Percentiles rank a stretch among this genome's conserved stretches.
Evolutionary conservation across 176 grass and related monocot genomes (phyloP).

Genomic region (Juncus inflexus): DNA sequence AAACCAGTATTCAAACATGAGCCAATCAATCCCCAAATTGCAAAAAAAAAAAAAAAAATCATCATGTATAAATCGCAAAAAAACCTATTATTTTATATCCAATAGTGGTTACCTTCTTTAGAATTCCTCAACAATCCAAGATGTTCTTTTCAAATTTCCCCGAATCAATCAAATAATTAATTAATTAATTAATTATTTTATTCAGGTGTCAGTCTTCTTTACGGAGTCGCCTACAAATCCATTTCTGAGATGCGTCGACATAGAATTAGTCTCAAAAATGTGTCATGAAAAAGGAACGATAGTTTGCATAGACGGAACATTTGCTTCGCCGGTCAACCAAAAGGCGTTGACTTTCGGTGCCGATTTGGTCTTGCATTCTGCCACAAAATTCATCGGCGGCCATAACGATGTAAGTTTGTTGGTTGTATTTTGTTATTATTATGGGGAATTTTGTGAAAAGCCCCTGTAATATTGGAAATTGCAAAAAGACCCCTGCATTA

Average conservation of each 20-base stretch:
- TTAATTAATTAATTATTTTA: slow-evolving; percentile 12
- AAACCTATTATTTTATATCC: no score
- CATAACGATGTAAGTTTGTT: slow-evolving; percentile 76
- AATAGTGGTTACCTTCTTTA: no score
- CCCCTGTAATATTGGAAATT: not conserved
- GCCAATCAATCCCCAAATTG: no score
- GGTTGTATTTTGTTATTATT: no score
- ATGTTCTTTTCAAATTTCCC: not conserved
- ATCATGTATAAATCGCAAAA: no score
- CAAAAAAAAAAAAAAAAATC: no score
- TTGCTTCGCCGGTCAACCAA: slow-evolving; percentile 96
- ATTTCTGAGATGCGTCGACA: slow-evolving; percentile 94
- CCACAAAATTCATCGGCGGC: slow-evolving; percentile 94
- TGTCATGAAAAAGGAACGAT: slow-evolving; percentile 91
- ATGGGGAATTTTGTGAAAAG: no score
- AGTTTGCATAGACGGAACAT: slow-evolving; percentile 97
- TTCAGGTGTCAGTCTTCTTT: slow-evolving; percentile 93
- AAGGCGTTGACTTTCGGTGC: slow-evolving; percentile 94
- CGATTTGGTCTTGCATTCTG: slow-evolving; percentile 94
- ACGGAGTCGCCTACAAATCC: slow-evolving; percentile 98
- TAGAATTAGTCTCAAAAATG: slow-evolving; percentile 80
- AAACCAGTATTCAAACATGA: no score
- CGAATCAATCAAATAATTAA: not conserved
- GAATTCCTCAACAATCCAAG: no score
- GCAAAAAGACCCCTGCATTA: no score